Evolutionary conservation across 805 yeast genomes (phyloP).

Genomic region (Aciculoconidium aculeatum): DNA sequence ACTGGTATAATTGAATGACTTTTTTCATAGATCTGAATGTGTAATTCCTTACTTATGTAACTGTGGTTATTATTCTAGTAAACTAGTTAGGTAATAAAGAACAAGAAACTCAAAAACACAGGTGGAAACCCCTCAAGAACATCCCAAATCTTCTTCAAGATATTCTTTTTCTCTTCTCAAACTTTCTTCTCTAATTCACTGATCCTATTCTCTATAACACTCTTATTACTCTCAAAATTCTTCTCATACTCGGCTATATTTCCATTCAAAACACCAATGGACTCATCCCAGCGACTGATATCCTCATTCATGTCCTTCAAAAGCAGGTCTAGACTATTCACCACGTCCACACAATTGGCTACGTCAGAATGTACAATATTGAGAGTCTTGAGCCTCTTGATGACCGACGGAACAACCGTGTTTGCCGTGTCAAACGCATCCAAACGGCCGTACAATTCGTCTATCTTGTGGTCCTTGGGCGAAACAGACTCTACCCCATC

Average conservation of each 20-base stretch:
- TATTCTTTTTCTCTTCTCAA: too few species aligned
- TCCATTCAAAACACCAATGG: slow-evolving; percentile 15
- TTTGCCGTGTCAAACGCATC: slow-evolving; percentile 20
- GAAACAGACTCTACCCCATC: neutral
- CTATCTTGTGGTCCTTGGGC: slow-evolving; percentile 15
- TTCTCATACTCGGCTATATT: slow-evolving; percentile 19
- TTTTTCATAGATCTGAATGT: too few species aligned
- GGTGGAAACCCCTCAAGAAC: too few species aligned
- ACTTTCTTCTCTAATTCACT: slow-evolving; percentile 10
- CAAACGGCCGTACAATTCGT: slow-evolving; percentile 19
- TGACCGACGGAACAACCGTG: slow-evolving; percentile 18
- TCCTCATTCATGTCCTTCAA: slow-evolving; percentile 21
- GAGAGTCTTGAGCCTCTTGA: slow-evolving; percentile 25
- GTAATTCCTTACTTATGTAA: too few species aligned
- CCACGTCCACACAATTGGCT: slow-evolving; percentile 20
- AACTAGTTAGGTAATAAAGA: too few species aligned
- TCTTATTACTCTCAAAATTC: slow-evolving; percentile 19
- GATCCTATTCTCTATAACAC: slow-evolving; percentile 14
- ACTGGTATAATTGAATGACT: too few species aligned
- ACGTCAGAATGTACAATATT: slow-evolving; percentile 28
- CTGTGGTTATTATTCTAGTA: too few species aligned
- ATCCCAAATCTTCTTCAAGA: too few species aligned
- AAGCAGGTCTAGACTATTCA: slow-evolving; percentile 22
- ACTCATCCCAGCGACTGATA: slow-evolving; percentile 24
- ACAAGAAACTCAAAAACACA: too few species aligned